Evolutionary conservation across 345 rosid species (phyloP).

Genomic region (Barbarea vulgaris): DNA sequence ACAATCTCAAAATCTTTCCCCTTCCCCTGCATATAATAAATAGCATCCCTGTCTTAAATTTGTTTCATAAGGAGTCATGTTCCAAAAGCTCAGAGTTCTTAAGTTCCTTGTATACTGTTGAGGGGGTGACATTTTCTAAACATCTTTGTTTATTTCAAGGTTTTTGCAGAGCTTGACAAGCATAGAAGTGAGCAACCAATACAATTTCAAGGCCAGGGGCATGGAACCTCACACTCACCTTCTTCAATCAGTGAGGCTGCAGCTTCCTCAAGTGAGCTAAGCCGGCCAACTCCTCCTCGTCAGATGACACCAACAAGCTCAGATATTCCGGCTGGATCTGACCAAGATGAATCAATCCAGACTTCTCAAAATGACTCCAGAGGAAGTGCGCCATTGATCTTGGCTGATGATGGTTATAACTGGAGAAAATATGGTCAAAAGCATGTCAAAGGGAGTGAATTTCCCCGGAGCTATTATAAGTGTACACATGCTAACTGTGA

Average conservation of each 20-base stretch:
- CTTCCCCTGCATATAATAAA: no score
- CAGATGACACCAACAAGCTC: conserved; percentile 52
- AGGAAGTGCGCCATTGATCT: conserved; percentile 51
- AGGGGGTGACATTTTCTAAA: conserved; percentile 43
- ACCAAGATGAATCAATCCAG: conserved; percentile 63
- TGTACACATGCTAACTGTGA: conserved; percentile 98
- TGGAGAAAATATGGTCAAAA: conserved; percentile 99
- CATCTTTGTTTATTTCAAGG: conserved; percentile 62
- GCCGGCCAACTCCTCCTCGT: conserved; percentile 54
- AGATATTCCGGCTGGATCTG: conserved; percentile 57
- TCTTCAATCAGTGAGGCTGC: conserved; percentile 60
- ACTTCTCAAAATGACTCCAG: conserved; percentile 62
- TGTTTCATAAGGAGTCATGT: background rate
- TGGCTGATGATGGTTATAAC: conserved; percentile 94
- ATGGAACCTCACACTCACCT: conserved; percentile 52
- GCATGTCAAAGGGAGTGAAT: conserved; percentile 97
- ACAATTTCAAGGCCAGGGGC: conserved; percentile 55
- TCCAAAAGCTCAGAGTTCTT: conserved; percentile 4
- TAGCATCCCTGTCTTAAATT: background rate
- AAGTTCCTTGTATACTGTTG: conserved; percentile 15
- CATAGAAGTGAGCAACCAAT: conserved; percentile 55
- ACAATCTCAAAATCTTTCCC: no score
- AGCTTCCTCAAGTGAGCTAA: conserved; percentile 72
- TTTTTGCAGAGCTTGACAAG: conserved; percentile 66
- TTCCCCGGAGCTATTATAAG: conserved; percentile 96